Evolutionary conservation across 208 protist species (phyloP), one percentile per base, ranked within the genome.

Genomic region (Tritrichomonas foetus): DNA sequence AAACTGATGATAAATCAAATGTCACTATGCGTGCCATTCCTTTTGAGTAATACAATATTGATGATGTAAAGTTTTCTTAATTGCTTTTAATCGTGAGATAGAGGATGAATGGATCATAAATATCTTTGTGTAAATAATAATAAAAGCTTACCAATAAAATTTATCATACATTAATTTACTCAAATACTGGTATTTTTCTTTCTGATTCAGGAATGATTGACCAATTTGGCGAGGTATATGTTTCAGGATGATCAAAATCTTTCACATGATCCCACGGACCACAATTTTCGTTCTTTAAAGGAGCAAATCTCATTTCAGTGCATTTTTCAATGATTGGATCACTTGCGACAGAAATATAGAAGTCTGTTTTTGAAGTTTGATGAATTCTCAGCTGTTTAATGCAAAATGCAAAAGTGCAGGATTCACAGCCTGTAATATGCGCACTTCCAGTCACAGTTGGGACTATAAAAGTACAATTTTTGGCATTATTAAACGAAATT

Each of bases 181-280:
- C 5, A 61, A 61, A 61, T 61, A 16, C 14, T 30, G 78, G 78
- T 27, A 89, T 47, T 41, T 53, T 33, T 5, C 47, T 3, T 30
- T 89, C 47, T 30, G 3, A 27, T 57, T 57, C 78, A 0, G 78
- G 25, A 39, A 89, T 89, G 53, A 3, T 39, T 41, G 27, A 39
- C 78, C 78, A 89, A 89, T 89, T 44, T 41, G 78, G 78, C 39
- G 78, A 89, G 9, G 33, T 53, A 20, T 89, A 41, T 41, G 41
- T 33, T 50, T 53, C 44, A 3, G 47, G 47, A 44, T 27, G 41
- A 44, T 89, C 47, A 50, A 89, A 89, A 36, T 89, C 78, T 36
- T 89, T 89, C 33, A 89, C 78, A 89, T 89, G 14, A 36, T 89
- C 44, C 78, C 78, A 89, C 33, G 78, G 78, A 16, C 78, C 78